Evolutionary conservation across 768 basidiomycete genomes (phyloP), one percentile per base, ranked within the genome.

Genomic region (Psilocybe cubensis): DNA sequence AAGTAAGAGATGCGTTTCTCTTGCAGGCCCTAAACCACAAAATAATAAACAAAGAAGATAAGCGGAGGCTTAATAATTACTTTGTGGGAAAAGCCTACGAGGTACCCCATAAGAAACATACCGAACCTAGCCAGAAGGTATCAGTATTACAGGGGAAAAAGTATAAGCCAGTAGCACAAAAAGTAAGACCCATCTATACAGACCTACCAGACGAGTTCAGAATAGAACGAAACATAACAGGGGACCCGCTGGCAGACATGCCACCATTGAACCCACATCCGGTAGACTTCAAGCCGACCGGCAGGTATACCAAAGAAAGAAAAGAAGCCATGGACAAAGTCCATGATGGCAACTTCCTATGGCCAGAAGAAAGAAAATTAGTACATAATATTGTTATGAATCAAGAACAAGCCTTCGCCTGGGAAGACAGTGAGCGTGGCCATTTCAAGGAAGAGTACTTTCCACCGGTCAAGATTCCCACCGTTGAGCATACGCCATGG

Each of bases 381-480:
- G 25, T 65, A 28, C 62, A 67, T 46, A 33, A 77, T 11, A 47
- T 78, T 2, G 64, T 80, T 29, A 62, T 57, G 27, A 17, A 62
- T 4, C 72, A 77, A 1, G 9, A 65, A 3, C 35, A 54, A 10
- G 61, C 52, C 0, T 62, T 65, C 25, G 63, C 63, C 0, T 62
- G 60, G 28, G 65, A 74, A 4, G 74, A 79, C 14, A 17, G 52
- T 0, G 76, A 80, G 51, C 62, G 68, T 7, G 63, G 60, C 8
- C 40, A 52, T 1, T 67, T 63, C 25, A 63, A 56, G 17, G 25
- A 49, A n/a, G 61, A 64, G 12, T 64, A 41, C 44, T 64, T 61
- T 24, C 60, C 61, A 2, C 53, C 61, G 0, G 52, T 64, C 3
- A 46, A 52, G 11, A 47, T 52, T 4, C 49, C 56, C 4, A 46